Percentiles rank a stretch among this genome's conserved stretches.
Evolutionary conservation across 108 stramenopile genomes (phyloP).

Genomic region (Phaeodactylum tricornutum): DNA sequence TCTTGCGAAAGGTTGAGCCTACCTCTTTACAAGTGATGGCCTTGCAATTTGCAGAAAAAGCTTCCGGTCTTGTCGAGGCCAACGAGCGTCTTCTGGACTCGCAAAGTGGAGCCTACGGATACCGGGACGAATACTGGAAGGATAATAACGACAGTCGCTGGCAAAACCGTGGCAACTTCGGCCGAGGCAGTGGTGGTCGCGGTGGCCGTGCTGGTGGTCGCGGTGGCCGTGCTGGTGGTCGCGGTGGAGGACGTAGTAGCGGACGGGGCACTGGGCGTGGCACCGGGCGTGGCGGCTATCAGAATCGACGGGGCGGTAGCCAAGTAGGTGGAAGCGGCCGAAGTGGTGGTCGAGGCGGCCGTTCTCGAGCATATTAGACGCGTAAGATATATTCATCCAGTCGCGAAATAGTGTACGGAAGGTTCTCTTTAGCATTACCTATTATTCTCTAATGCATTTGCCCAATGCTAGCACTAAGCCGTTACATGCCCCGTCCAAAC

Average conservation of each 20-base stretch:
- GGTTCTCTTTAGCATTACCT: no score
- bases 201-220: constrained; percentile 13
- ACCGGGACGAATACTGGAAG: constrained; percentile 37
- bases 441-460: no score
- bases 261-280: constrained; percentile 15
- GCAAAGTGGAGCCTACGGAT: constrained; percentile 65
- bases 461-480: no score
- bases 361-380: not conserved
- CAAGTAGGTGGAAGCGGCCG: constrained; percentile 3
- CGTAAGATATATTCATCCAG: no score
- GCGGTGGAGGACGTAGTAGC: constrained; percentile 5
- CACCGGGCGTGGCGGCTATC: constrained; percentile 16
- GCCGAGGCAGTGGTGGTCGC: constrained; percentile 23
- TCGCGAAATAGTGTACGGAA: no score
- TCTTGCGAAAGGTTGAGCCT: constrained; percentile 81
- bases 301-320: constrained; percentile 1
- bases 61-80: constrained; percentile 82
- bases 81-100: constrained; percentile 94
- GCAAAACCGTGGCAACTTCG: no score
- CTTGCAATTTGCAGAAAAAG: constrained; percentile 89
- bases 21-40: constrained; percentile 87
- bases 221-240: constrained; percentile 20
- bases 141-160: constrained; percentile 34
- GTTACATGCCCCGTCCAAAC: no score
- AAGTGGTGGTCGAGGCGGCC: constrained; percentile 8